Conservation (phyloP, 257 asterid genomes). For the Solanum virginianum region DNA sequence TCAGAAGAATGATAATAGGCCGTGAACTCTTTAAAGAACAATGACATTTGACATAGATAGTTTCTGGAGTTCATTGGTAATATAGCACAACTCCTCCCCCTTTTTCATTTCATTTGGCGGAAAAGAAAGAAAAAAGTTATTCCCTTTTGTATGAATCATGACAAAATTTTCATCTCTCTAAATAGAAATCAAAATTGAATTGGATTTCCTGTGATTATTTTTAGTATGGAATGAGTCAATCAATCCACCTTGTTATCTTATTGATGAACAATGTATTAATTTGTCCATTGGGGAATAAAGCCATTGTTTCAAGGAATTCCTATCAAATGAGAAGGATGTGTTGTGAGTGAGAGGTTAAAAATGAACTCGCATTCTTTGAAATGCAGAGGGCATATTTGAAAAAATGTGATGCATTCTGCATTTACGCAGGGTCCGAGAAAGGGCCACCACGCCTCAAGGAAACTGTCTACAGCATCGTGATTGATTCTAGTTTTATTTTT, state of each 20-base stretch:
- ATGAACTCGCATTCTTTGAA: neutral
- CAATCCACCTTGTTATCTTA: no score
- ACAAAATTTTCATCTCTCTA: no score
- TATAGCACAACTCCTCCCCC: neutral
- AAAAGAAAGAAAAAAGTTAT: neutral
- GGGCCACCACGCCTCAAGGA: neutral
- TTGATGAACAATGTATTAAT: neutral
- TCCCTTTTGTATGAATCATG: neutral
- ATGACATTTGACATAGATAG: neutral
- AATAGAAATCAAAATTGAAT: no score
- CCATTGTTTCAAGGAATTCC: neutral
- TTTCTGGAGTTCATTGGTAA: neutral
- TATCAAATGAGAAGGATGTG: neutral
- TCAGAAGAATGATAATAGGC: conserved; percentile 79
- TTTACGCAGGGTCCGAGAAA: neutral
- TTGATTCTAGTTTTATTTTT: neutral
- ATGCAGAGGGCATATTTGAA: neutral
- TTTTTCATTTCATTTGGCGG: neutral
- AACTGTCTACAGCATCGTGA: neutral
- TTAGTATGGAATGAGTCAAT: no score
- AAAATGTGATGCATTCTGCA: neutral
- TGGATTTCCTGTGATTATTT: no score
- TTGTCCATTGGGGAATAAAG: neutral
- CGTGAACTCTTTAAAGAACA: conserved; percentile 72
- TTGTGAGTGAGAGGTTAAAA: neutral